These are phyloP conservation scores for Leccinum truebloodii DNA, from an alignment of 768 basidiomycete genomes.

Conservation along the genomic window DNA sequence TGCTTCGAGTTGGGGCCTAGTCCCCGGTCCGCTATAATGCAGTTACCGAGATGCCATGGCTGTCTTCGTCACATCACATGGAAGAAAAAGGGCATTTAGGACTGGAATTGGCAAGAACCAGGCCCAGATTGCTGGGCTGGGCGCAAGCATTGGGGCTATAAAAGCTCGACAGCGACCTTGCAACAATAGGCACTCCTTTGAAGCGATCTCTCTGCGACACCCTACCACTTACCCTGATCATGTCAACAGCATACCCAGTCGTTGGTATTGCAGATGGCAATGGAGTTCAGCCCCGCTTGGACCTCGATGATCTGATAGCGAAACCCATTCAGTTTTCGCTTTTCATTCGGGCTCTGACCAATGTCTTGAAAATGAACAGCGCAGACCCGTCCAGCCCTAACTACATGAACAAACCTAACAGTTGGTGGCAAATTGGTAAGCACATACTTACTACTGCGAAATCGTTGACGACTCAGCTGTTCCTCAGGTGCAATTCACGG, in stretches of 20 bases:
- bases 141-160: not conserved
- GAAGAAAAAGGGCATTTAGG: not conserved
- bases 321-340: conserved; percentile 21
- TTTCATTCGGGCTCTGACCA: conserved; percentile 19
- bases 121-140: not conserved
- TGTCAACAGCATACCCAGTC: conserved; percentile 17
- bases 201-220: not conserved
- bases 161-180: not conserved
- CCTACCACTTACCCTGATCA: conserved; percentile 3
- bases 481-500: conserved; percentile 19
- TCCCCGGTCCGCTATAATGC: not conserved
- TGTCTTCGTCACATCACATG: not conserved
- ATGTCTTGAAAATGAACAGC: conserved; percentile 8
- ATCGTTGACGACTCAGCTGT: not conserved
- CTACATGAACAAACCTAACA: conserved; percentile 19
- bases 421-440: conserved; percentile 26
- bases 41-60: not conserved
- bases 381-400: conserved; percentile 1
- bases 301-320: conserved; percentile 17
- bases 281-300: conserved; percentile 16
- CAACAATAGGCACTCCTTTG: not conserved
- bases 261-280: conserved; percentile 3
- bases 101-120: not conserved
- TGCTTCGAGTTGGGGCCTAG: not conserved
- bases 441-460: too few species aligned